Conservation (phyloP, 108 stramenopile species). For the Skeletonema grethae region DNA sequence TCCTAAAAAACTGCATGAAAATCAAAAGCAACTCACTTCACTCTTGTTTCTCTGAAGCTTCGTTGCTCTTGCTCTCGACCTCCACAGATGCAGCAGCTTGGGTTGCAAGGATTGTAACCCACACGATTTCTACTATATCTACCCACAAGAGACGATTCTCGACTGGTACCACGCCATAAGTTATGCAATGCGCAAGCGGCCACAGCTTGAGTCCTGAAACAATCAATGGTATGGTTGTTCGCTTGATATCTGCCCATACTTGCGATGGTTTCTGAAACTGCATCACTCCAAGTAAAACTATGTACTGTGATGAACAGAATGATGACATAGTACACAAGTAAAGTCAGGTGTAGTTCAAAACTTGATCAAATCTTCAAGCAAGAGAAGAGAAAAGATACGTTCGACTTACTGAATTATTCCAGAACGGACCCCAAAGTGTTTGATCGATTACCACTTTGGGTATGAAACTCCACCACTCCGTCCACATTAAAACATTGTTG, state of each 20-base stretch:
- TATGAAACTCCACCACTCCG: constrained; percentile 63
- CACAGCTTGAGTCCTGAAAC: constrained; percentile 72
- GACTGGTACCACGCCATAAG: constrained; percentile 76
- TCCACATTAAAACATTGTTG: constrained; percentile 46
- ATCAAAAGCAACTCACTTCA: no score
- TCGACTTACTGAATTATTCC: constrained; percentile 49
- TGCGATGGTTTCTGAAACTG: constrained; percentile 36
- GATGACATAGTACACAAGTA: background rate
- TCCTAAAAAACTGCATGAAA: no score
- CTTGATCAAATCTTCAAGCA: background rate
- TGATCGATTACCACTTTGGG: constrained; percentile 76
- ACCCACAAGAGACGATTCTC: constrained; percentile 87
- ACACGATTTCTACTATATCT: constrained; percentile 86
- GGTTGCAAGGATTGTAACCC: constrained; percentile 86
- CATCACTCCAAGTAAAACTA: constrained; percentile 64
- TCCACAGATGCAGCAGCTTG: constrained; percentile 25
- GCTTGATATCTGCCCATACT: constrained; percentile 70
- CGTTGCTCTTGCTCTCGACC: no score
- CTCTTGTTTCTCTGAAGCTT: no score
- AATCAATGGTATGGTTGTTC: constrained; percentile 74
- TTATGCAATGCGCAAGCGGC: constrained; percentile 85
- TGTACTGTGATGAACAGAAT: constrained; percentile 36
- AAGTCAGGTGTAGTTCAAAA: background rate
- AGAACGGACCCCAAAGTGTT: constrained; percentile 52
- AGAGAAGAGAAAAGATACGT: background rate